A percentile compares a stretch with the other conserved stretches of the same genome.
Conservation (phyloP, 192 early-diverging fungal genomes). For the Backusella macrospora region DNA sequence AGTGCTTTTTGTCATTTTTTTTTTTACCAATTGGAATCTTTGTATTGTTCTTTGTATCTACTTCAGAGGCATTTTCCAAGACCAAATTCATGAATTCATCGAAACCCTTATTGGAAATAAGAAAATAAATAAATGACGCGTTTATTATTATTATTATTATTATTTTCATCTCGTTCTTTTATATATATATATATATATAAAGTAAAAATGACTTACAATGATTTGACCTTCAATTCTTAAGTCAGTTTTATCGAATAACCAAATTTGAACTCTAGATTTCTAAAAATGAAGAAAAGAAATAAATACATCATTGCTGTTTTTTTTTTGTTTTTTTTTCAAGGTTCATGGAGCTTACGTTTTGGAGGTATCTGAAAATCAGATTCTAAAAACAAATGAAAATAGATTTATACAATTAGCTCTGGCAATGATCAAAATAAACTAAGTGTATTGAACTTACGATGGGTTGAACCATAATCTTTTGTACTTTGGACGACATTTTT, state of each 20-base stretch:
- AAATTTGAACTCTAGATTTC: conserved; percentile 90
- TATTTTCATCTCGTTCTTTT: not conserved
- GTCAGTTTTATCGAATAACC: conserved; percentile 91
- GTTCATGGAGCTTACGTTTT: conserved; percentile 66
- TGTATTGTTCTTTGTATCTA: conserved; percentile 78
- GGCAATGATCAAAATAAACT: not conserved
- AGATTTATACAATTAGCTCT: not conserved
- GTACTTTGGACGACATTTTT: conserved; percentile 71
- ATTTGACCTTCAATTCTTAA: conserved; percentile 32
- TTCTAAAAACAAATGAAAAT: conserved; percentile 55
- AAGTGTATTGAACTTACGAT: conserved; percentile 55
- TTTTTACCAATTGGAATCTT: conserved; percentile 69
- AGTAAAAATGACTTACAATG: conserved; percentile 11
- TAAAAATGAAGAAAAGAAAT: conserved; percentile 44
- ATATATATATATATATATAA: too few species aligned
- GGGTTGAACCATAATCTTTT: conserved; percentile 86
- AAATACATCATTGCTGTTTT: not conserved
- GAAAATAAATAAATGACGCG: conserved; percentile 16
- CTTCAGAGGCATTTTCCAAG: conserved; percentile 86
- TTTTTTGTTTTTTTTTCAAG: not conserved
- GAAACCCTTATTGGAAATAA: conserved; percentile 73
- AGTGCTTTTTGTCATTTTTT: not conserved
- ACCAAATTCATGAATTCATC: conserved; percentile 99
- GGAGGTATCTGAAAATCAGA: conserved; percentile 95
- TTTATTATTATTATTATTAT: not conserved